These are phyloP conservation scores for Forsythia suspensa DNA, from an alignment of 257 asterid genomes.

Conservation along the genomic window DNA sequence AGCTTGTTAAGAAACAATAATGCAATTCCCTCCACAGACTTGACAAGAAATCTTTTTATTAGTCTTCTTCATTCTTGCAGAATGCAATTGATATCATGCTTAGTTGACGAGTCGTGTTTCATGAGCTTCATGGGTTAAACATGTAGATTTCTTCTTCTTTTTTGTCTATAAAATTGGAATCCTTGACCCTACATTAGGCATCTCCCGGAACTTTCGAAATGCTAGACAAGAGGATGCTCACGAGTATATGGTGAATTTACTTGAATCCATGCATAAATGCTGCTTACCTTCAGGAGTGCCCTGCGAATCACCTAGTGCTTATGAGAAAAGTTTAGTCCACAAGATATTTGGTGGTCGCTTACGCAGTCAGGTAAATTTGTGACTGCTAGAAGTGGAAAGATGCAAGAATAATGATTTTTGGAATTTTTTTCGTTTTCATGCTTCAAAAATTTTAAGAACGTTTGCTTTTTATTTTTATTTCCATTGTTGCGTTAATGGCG, in stretches of 20 bases:
- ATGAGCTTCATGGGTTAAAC: neutral
- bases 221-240: constrained; percentile 98
- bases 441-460: neutral
- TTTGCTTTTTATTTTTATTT: neutral
- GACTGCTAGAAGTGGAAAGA: constrained; percentile 8
- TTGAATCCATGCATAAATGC: constrained; percentile 97
- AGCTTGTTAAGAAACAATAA: neutral
- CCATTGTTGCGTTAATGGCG: neutral
- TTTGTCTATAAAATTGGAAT: constrained; percentile 19
- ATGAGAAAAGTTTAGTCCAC: constrained; percentile 95
- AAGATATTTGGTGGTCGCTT: constrained; percentile 94
- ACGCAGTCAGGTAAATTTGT: constrained; percentile 76
- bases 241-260: constrained; percentile 93
- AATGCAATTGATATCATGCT: neutral
- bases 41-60: neutral
- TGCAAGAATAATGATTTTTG: neutral
- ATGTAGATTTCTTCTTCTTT: neutral
- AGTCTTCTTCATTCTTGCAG: neutral
- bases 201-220: constrained; percentile 84
- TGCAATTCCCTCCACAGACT: neutral
- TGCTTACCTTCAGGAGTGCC: constrained; percentile 97
- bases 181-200: constrained; percentile 65
- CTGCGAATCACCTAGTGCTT: constrained; percentile 90
- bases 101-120: neutral
- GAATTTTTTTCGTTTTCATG: neutral